Base-by-base conservation (phyloP, 2,329 filamentous ascomycete genomes). In the Neonectria coccinea region DNA sequence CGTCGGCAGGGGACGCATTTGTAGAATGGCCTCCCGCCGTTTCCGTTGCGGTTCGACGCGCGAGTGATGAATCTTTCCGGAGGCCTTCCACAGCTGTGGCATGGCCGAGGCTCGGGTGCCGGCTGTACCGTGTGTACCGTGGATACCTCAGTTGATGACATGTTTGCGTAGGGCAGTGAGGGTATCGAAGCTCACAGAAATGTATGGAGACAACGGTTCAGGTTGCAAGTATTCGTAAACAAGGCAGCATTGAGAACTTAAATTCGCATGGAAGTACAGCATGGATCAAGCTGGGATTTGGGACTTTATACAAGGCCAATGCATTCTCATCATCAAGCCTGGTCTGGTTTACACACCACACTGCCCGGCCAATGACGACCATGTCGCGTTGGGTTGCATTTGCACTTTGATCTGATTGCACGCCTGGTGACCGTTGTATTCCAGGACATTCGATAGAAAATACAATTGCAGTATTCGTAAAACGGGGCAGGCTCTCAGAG, bases 331-430 rank as follows among this genome's bases (percentile, higher is more conserved):
- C 39, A n/a, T 20, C 39, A 9, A 42, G 39, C 39, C 1, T 18
- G n/a, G n/a, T 12, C 9, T 5, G 4, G 9, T 20, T 9, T 20
- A 18, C n/a, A 20, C 25, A 25, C 25, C 25, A 20, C 5, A 20
- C 10, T 20, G 39, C 29, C 29, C 8, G 29, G n/a, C 9, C 9
- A 9, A 20, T 42, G 39, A 20, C 39, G 39, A 11, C 5, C n/a
- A 42, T 20, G 5, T 42, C 9, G 39, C 16, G n/a, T 42, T 42
- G 8, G 39, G n/a, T 18, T n/a, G 7, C 39, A 42, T 42, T 11
- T 42, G 39, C 39, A 42, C n/a, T 20, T 42, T 42, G 39, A 42
- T 20, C n/a, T 42, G 39, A 42, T 42, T 42, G 39, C 39, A 42
- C 39, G 39, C 39, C 39, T 42, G 14, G 5, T n/a, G 8, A 42